Percentiles rank a stretch among this genome's conserved stretches.
Evolutionary conservation across 2,329 filamentous ascomycete genomes (phyloP).

Genomic region (Hypoxylon sp.): DNA sequence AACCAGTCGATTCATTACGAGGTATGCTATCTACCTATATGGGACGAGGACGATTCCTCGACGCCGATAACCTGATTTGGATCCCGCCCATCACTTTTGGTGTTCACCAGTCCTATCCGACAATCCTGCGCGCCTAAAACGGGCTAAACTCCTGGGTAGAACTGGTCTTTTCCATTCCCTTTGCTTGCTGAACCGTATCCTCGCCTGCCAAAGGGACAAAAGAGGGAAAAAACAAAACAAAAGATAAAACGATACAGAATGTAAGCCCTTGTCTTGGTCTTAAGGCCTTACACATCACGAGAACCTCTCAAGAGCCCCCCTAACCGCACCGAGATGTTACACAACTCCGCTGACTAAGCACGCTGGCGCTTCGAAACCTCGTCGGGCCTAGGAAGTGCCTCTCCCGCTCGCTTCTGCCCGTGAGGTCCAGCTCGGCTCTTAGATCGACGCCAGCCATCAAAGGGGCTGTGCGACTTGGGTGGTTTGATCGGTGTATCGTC

Average conservation of each 20-base stretch:
- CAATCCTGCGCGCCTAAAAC: constrained; percentile 5
- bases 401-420: constrained; percentile 59
- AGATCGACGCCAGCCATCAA: constrained; percentile 75
- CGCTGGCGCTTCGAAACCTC: constrained; percentile 51
- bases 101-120: neutral
- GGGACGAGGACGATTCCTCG: constrained; percentile 13
- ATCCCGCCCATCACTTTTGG: neutral
- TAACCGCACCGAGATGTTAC: constrained; percentile 30
- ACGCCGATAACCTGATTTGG: constrained; percentile 14
- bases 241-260: neutral
- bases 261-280: neutral
- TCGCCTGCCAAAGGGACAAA: constrained; percentile 38
- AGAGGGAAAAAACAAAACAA: constrained; percentile 28
- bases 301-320: constrained; percentile 19
- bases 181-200: constrained; percentile 8
- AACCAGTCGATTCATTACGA: constrained; percentile 32
- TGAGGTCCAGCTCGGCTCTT: constrained; percentile 63
- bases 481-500: constrained; percentile 57
- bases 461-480: constrained; percentile 64
- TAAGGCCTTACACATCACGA: neutral
- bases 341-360: constrained; percentile 43
- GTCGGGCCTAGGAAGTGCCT: constrained; percentile 49
- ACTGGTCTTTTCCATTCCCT: constrained; percentile 21
- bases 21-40: constrained; percentile 28
- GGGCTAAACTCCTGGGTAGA: constrained; percentile 21